phyloP scores from a whole-genome alignment of 257 asterid genomes.

The Solanum sparsipilum region DNA sequence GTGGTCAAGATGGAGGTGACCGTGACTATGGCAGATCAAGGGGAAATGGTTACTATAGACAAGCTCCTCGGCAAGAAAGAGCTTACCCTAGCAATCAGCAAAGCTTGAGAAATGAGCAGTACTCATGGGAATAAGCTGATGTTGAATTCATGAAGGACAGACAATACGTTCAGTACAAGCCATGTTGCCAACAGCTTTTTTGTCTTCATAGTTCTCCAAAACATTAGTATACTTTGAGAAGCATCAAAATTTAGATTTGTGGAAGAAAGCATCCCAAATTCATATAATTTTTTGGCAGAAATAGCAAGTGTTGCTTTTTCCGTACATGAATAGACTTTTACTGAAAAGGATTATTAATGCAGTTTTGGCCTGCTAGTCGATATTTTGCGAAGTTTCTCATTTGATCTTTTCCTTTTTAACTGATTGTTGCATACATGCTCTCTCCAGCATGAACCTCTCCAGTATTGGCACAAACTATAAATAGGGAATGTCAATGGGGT shows the following conservation, averaged over 20 bases:
- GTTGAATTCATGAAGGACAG: constrained; percentile 9
- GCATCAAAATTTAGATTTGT: not conserved
- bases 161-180: constrained; percentile 17
- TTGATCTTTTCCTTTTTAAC: not conserved
- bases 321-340: not conserved
- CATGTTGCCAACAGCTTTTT: constrained; percentile 29
- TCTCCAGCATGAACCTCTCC: not conserved
- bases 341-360: not conserved
- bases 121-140: constrained; percentile 27
- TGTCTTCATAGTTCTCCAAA: constrained; percentile 21
- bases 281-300: not conserved
- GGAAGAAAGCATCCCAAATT: not conserved
- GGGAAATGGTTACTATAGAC: constrained; percentile 66
- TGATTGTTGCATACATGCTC: not conserved
- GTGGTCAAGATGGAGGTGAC: constrained; percentile 41
- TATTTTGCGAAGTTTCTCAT: not conserved
- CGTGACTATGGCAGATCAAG: constrained; percentile 55
- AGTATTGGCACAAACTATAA: not conserved
- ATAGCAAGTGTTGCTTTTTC: not conserved
- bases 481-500: not conserved
- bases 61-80: constrained; percentile 50
- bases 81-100: constrained; percentile 35
- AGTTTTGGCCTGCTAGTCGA: not conserved
- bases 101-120: constrained; percentile 38
- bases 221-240: constrained; percentile 11